Evolutionary conservation across 75 land plant species (phyloP).

Genomic region (Pinus albicaulis): DNA sequence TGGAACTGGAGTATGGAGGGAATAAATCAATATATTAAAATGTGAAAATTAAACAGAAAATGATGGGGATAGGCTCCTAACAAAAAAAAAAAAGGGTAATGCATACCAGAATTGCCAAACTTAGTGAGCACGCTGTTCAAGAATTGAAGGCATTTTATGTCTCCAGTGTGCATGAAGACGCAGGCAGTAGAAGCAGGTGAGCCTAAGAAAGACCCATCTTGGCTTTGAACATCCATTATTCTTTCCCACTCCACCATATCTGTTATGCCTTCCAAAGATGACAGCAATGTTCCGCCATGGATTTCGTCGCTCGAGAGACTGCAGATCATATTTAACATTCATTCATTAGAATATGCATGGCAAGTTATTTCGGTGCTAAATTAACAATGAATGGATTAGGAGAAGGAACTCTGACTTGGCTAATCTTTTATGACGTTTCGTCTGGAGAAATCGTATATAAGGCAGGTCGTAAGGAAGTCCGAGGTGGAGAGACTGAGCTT

Average conservation of each 20-base stretch:
- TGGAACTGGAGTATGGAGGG: constrained; percentile 48
- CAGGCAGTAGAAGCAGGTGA: constrained; percentile 96
- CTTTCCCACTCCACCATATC: constrained; percentile 72
- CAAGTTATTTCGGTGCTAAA: no score
- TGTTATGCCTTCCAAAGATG: constrained; percentile 83
- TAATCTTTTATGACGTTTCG: no score
- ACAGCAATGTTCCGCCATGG: constrained; percentile 81
- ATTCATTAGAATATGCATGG: no score
- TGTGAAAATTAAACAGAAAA: background rate
- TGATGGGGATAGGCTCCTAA: background rate
- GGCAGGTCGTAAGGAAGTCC: constrained; percentile 60
- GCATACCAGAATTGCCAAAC: constrained; percentile 56
- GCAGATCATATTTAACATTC: background rate
- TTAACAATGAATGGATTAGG: no score
- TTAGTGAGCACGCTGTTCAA: constrained; percentile 38
- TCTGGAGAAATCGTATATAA: constrained; percentile 9
- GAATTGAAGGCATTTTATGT: constrained; percentile 69
- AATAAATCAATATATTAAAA: background rate
- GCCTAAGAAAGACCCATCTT: constrained; percentile 80
- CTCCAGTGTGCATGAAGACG: constrained; percentile 75
- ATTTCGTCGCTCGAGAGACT: constrained; percentile 77
- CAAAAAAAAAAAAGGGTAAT: background rate
- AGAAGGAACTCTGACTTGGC: no score
- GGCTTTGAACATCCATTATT: constrained; percentile 68
- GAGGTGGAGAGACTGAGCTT: constrained; percentile 52